Evolutionary conservation across 176 grass and related monocot genomes (phyloP), one percentile per base, ranked within the genome.

Genomic region (Thinopyrum elongatum): DNA sequence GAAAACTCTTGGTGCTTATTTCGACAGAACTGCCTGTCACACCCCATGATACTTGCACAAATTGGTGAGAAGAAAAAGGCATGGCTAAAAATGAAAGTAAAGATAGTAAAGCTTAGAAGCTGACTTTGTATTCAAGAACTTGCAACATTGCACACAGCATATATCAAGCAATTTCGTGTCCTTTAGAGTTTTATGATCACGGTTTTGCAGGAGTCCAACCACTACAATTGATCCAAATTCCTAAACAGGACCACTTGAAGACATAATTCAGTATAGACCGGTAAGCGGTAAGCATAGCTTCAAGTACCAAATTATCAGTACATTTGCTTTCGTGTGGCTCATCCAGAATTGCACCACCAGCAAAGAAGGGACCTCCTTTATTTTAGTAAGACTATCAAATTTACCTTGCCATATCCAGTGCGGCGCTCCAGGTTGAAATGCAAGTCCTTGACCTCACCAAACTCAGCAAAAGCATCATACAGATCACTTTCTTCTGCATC

Each of bases 331-430:
- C 1, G 4, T 42, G 44, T 57, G 60, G 16, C 9, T 57, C 73
- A 60, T 22, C 21, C 30, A 21, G 28, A 46, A 36, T 82, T 60
- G 47, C 19, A 69, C 53, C 74, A 10, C 31, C 33, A 19, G 55
- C 9, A 80, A 72, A 65, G 15, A 86, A 53, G 29, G 4, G 76
- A 23, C 12, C 27, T 31, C 22, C 22, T 17, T 11, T 57, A n/a
- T 15, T 49, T 44, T 10, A 73, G 73, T 38, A 79, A 82, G 79
- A 19, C 59, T 49, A 89, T n/a, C 27, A 79, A 68, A 80, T 70
- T 83, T 86, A 89, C 90, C 90, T 92, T 92, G 47, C 38, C 66
- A 89, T 83, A 89, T 83, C 90, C 87, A 83, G 87, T 92, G 76
- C 30, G 87, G 38, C 84, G 79, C 74, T 87, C 87, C 70, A 92